Evolutionary conservation across 306 rosid genomes (phyloP).

Genomic region (Medicago ruthenica): DNA sequence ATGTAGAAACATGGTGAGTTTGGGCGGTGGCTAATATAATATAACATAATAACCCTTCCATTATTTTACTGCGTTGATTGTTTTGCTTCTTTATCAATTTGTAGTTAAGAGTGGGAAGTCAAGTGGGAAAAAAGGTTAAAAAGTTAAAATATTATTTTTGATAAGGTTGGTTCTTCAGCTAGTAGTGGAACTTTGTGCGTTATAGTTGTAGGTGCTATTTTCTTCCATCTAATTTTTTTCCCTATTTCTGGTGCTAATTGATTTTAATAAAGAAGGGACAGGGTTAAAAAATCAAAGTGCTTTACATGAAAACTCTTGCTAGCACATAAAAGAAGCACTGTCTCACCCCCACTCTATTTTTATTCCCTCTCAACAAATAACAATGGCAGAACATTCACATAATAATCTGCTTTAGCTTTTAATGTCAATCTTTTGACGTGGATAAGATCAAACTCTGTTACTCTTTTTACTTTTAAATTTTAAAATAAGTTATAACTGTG

Average conservation of each 20-base stretch:
- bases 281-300: slow-evolving; percentile 19
- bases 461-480: slow-evolving; percentile 17
- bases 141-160: slow-evolving; percentile 23
- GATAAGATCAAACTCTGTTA: slow-evolving; percentile 28
- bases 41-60: slow-evolving; percentile 11
- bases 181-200: slow-evolving; percentile 22
- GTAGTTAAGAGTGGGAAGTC: slow-evolving; percentile 20
- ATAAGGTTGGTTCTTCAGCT: slow-evolving; percentile 30
- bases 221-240: neutral
- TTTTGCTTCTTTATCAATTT: slow-evolving; percentile 30
- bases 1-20: neutral
- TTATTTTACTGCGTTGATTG: slow-evolving; percentile 21
- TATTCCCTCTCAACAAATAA: slow-evolving; percentile 23
- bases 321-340: slow-evolving; percentile 17
- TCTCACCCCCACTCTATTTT: slow-evolving; percentile 8
- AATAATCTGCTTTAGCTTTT: slow-evolving; percentile 31
- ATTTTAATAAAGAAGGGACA: slow-evolving; percentile 1
- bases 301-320: slow-evolving; percentile 38
- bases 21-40: slow-evolving; percentile 26
- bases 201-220: neutral
- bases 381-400: slow-evolving; percentile 21
- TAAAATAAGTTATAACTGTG: neutral
- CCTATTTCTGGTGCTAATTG: slow-evolving; percentile 13
- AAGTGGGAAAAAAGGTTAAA: slow-evolving; percentile 26
- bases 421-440: slow-evolving; percentile 39